Conservation (phyloP, 1,284 basidiomycete genomes). For the Takashimella koratensis region DNA sequence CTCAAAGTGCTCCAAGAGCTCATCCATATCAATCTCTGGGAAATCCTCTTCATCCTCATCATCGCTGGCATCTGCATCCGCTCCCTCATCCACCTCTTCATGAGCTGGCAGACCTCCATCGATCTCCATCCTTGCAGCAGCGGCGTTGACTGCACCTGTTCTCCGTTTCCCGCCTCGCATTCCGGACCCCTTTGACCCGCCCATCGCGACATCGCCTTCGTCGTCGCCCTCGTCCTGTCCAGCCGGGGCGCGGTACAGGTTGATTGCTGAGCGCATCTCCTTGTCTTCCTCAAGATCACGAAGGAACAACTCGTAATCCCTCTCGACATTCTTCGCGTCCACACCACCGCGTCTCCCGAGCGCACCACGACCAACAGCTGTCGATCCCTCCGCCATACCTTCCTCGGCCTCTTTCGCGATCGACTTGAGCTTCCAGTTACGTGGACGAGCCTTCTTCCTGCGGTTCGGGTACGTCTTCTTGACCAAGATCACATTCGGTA, state of each 20-base stretch:
- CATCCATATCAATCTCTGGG: slow-evolving; percentile 81
- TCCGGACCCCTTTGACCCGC: slow-evolving; percentile 51
- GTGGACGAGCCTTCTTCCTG: slow-evolving; percentile 80
- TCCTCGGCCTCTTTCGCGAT: slow-evolving; percentile 89
- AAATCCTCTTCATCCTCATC: slow-evolving; percentile 84
- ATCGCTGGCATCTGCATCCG: slow-evolving; percentile 39
- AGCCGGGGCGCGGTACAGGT: slow-evolving; percentile 70
- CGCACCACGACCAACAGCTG: slow-evolving; percentile 65
- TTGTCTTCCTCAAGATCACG: slow-evolving; percentile 94
- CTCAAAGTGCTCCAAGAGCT: slow-evolving; percentile 89
- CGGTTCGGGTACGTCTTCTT: slow-evolving; percentile 95
- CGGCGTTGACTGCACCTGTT: slow-evolving; percentile 29
- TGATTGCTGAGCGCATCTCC: slow-evolving; percentile 83
- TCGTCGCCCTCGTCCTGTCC: slow-evolving; percentile 29
- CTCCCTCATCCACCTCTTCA: slow-evolving; percentile 40
- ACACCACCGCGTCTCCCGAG: slow-evolving; percentile 85
- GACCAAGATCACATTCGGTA: slow-evolving; percentile 90
- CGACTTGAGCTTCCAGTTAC: slow-evolving; percentile 84
- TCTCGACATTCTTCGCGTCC: slow-evolving; percentile 89
- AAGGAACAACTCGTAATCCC: slow-evolving; percentile 95
- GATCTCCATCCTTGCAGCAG: slow-evolving; percentile 67
- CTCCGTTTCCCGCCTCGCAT: slow-evolving; percentile 55
- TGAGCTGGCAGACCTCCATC: slow-evolving; percentile 53
- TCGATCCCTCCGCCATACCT: slow-evolving; percentile 60
- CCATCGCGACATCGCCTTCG: slow-evolving; percentile 44